These are phyloP conservation scores for Chlorophyllum brunneum DNA, from an alignment of 768 basidiomycete genomes.

Conservation along the genomic window DNA sequence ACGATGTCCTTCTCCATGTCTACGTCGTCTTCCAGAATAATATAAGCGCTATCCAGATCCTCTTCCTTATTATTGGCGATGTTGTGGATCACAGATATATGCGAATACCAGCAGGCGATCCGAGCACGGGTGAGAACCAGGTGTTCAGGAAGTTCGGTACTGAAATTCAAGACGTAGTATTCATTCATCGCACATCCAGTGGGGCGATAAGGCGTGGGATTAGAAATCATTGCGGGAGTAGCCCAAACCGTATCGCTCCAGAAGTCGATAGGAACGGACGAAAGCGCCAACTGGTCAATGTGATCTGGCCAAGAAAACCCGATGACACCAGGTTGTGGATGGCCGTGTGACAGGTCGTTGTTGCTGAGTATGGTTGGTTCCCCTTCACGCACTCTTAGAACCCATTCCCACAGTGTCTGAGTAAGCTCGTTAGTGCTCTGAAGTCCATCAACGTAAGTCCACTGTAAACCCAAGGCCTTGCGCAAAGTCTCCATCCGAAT, in stretches of 20 bases:
- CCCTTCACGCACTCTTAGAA: conserved; percentile 30
- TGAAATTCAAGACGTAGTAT: conserved; percentile 31
- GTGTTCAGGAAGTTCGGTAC: conserved; percentile 36
- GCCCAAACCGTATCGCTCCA: conserved; percentile 23
- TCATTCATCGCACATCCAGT: conserved; percentile 43
- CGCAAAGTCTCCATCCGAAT: conserved; percentile 55
- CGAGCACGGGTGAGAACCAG: conserved; percentile 54
- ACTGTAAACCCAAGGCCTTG: conserved; percentile 39
- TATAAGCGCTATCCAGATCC: conserved; percentile 29
- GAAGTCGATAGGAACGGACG: conserved; percentile 19
- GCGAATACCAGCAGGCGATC: conserved; percentile 73
- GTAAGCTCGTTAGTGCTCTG: conserved; percentile 36
- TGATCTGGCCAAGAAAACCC: conserved; percentile 34
- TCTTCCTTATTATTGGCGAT: conserved; percentile 29
- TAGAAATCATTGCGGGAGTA: conserved; percentile 3
- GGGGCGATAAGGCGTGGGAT: conserved; percentile 17
- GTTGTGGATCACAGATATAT: conserved; percentile 46
- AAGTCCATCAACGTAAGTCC: conserved; percentile 52
- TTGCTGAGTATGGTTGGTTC: conserved; percentile 11
- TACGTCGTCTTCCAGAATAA: conserved; percentile 78
- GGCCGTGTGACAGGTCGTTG: not conserved
- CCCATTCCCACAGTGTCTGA: conserved; percentile 36
- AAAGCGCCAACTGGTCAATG: conserved; percentile 25
- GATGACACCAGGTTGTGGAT: not conserved
- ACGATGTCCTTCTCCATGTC: conserved; percentile 69